Percentiles rank a stretch among this genome's conserved stretches.
These are phyloP conservation scores for Sphaerulina vaccinii DNA, from an alignment of 2,329 filamentous ascomycete genomes.

Conservation along the genomic window DNA sequence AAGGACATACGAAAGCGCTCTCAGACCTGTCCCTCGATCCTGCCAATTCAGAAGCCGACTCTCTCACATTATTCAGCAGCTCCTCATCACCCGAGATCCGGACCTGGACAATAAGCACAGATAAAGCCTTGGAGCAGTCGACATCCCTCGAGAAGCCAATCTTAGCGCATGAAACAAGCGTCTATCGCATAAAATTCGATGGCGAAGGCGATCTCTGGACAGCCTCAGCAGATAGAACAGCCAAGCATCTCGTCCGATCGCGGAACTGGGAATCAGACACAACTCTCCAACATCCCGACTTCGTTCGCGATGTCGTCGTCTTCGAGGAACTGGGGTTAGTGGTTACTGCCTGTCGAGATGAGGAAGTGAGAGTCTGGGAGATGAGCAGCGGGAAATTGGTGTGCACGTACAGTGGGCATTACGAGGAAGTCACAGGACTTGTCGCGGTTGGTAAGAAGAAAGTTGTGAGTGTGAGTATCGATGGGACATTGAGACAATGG, in stretches of 20 bases:
- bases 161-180: slow-evolving; percentile 82
- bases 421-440: slow-evolving; percentile 85
- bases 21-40: slow-evolving; percentile 78
- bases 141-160: slow-evolving; percentile 55
- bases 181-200: slow-evolving; percentile 74
- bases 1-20: slow-evolving; percentile 75
- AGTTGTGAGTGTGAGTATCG: slow-evolving; percentile 82
- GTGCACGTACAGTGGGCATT: slow-evolving; percentile 66
- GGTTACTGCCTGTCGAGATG: slow-evolving; percentile 84
- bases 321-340: slow-evolving; percentile 68
- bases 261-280: slow-evolving; percentile 71
- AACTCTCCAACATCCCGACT: slow-evolving; percentile 76
- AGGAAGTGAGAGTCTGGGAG: slow-evolving; percentile 91
- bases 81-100: slow-evolving; percentile 66
- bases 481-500: slow-evolving; percentile 86
- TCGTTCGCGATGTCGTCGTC: slow-evolving; percentile 78
- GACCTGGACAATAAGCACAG: slow-evolving; percentile 65
- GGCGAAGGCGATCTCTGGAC: slow-evolving; percentile 79
- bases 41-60: slow-evolving; percentile 50
- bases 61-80: slow-evolving; percentile 34
- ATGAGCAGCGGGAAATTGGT: slow-evolving; percentile 32
- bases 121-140: slow-evolving; percentile 55
- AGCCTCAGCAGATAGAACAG: slow-evolving; percentile 84
- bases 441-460: slow-evolving; percentile 52
- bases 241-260: slow-evolving; percentile 71